These are phyloP conservation scores for Mycogone perniciosa DNA, from an alignment of 2,329 filamentous ascomycete species.

Conservation along the genomic window DNA sequence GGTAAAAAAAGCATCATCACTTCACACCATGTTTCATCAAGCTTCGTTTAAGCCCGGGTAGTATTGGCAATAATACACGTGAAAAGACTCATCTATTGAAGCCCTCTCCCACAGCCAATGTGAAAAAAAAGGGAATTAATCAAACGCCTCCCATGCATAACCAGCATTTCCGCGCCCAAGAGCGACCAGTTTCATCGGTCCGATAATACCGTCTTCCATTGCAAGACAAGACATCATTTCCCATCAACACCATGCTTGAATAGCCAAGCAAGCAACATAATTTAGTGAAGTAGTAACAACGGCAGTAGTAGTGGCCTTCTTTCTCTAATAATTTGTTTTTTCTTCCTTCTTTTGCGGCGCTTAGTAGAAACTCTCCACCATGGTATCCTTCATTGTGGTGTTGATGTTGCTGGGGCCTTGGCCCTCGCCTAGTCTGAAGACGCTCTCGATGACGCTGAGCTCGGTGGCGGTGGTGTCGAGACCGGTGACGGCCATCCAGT, in stretches of 20 bases:
- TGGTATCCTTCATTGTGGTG: slow-evolving; percentile 87
- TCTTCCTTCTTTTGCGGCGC: neutral
- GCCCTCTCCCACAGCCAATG: neutral
- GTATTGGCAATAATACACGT: neutral
- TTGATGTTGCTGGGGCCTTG: slow-evolving; percentile 72
- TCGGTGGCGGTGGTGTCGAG: slow-evolving; percentile 96
- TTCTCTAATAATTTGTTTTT: neutral
- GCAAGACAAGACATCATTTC: neutral
- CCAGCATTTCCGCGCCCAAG: slow-evolving; percentile 5
- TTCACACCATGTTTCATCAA: neutral
- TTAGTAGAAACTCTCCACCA: slow-evolving; percentile 98
- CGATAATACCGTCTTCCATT: slow-evolving; percentile 2
- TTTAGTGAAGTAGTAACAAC: neutral
- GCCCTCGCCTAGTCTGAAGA: slow-evolving; percentile 90
- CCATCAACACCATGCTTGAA: slow-evolving; percentile 10
- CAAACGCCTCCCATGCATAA: slow-evolving; percentile 14
- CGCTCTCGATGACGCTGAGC: slow-evolving; percentile 90
- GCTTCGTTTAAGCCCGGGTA: neutral
- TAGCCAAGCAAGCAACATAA: slow-evolving; percentile 9
- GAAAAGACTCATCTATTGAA: neutral
- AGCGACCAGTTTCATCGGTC: slow-evolving; percentile 2
- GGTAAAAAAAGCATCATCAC: too few species aligned
- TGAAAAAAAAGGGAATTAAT: slow-evolving; percentile 13
- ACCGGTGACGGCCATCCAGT: slow-evolving; percentile 93
- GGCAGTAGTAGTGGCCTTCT: neutral